These are phyloP conservation scores for Stephania cephalantha DNA, from an alignment of 164 flowering plant genomes.

Conservation along the genomic window DNA sequence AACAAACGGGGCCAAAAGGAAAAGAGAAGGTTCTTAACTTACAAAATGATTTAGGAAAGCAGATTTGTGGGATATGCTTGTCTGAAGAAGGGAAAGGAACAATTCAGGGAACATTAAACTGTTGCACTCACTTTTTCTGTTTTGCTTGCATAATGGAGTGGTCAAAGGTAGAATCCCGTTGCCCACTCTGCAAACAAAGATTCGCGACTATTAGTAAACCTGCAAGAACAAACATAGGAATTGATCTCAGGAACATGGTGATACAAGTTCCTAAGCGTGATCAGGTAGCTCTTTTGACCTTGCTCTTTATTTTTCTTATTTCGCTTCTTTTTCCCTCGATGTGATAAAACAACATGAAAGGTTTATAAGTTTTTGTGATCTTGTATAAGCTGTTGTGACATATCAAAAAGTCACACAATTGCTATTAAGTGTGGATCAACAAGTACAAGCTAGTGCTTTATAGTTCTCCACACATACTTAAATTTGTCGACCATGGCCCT, in stretches of 20 bases:
- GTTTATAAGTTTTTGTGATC: not conserved
- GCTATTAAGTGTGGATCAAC: not conserved
- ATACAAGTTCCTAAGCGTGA: conserved; percentile 76
- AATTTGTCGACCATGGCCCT: too few species aligned
- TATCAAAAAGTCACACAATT: not conserved
- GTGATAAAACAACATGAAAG: not conserved
- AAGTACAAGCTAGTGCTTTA: not conserved
- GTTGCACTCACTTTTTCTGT: conserved; percentile 88
- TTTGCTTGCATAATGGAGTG: conserved; percentile 92
- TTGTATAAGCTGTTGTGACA: not conserved
- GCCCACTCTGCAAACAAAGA: conserved; percentile 95
- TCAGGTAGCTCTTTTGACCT: conserved; percentile 50
- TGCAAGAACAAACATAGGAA: conserved; percentile 41
- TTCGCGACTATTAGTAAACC: conserved; percentile 64
- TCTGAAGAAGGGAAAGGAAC: conserved; percentile 79
- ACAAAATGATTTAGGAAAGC: conserved; percentile 46
- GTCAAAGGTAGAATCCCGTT: conserved; percentile 97
- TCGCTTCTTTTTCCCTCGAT: not conserved
- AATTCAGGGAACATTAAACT: conserved; percentile 66
- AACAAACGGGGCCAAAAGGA: conserved; percentile 41
- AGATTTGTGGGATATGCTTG: conserved; percentile 90
- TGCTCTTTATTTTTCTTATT: not conserved
- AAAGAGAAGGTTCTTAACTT: conserved; percentile 58
- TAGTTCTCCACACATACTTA: not conserved
- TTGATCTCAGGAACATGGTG: conserved; percentile 51